Conservation (phyloP, 495 filamentous ascomycete species). For the Durotheca rogersii region DNA sequence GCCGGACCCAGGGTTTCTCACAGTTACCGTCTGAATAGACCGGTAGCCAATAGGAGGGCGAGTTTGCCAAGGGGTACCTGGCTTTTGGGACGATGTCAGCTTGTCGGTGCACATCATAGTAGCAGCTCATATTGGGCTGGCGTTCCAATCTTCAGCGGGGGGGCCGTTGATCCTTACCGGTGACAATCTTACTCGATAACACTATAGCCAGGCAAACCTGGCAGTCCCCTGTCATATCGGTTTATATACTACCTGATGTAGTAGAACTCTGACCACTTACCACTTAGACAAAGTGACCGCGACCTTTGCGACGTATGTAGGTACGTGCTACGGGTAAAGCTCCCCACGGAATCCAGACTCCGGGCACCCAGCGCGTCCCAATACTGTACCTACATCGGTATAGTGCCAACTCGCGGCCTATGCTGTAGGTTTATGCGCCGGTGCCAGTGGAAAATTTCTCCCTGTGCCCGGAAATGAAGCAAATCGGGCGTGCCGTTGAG, state of each 20-base stretch:
- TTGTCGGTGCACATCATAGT: constrained; percentile 32
- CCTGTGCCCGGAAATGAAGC: constrained; percentile 9
- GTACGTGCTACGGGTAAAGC: too few species aligned
- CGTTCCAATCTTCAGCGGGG: constrained; percentile 19
- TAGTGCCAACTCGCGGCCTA: too few species aligned
- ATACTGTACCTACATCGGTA: too few species aligned
- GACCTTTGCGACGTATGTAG: too few species aligned
- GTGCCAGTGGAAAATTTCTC: constrained; percentile 21
- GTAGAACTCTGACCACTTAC: neutral
- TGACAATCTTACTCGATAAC: constrained; percentile 12
- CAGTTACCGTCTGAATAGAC: neutral
- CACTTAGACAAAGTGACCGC: constrained; percentile 10
- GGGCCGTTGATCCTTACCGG: constrained; percentile 17
- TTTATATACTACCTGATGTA: too few species aligned
- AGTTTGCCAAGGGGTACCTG: constrained; percentile 19
- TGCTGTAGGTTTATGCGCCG: too few species aligned
- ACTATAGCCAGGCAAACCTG: constrained; percentile 9
- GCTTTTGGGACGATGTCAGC: constrained; percentile 26
- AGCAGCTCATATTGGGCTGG: constrained; percentile 9
- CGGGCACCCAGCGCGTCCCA: constrained; percentile 6
- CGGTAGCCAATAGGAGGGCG: constrained; percentile 23
- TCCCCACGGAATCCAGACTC: constrained; percentile 4
- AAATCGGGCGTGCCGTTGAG: constrained; percentile 19
- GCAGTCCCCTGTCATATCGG: too few species aligned
- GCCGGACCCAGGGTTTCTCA: constrained; percentile 16